These are phyloP conservation scores for Lipomyces japonicus DNA, from an alignment of 805 yeast genomes.

Conservation along the genomic window DNA sequence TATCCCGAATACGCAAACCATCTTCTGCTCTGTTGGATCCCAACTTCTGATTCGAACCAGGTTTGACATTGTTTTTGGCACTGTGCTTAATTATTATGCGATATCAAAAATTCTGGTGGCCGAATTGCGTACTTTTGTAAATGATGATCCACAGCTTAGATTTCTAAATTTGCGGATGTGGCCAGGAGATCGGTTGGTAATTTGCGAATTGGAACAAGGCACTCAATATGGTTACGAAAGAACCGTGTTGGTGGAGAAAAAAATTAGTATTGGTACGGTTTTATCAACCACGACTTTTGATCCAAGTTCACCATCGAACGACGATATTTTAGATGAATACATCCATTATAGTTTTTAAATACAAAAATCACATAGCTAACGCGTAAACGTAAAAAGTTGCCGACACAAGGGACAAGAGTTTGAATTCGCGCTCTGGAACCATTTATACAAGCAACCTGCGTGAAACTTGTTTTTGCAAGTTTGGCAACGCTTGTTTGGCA, in stretches of 20 bases:
- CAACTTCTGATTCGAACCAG: too few species aligned
- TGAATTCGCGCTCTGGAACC: conserved; percentile 93
- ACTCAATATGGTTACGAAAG: too few species aligned
- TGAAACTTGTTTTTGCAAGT: conserved; percentile 94
- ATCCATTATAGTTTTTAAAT: neutral
- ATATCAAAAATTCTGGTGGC: too few species aligned
- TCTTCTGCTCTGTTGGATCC: too few species aligned
- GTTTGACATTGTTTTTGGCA: too few species aligned
- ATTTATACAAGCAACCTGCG: conserved; percentile 89
- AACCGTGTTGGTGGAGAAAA: neutral
- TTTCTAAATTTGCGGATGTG: too few species aligned
- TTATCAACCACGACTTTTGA: neutral
- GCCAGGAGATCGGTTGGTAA: too few species aligned
- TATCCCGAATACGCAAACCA: too few species aligned
- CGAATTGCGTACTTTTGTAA: too few species aligned
- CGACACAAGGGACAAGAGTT: conserved; percentile 96
- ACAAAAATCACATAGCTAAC: conserved; percentile 12
- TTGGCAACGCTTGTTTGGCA: conserved; percentile 83
- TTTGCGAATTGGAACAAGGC: too few species aligned
- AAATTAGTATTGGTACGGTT: neutral
- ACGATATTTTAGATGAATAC: neutral
- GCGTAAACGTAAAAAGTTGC: conserved; percentile 25
- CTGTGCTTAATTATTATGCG: too few species aligned
- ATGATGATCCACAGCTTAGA: too few species aligned
- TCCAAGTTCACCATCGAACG: neutral